Percentiles rank a stretch among this genome's conserved stretches.
Conservation (phyloP, 2,329 filamentous ascomycete genomes). For the Botrytis fabae region DNA sequence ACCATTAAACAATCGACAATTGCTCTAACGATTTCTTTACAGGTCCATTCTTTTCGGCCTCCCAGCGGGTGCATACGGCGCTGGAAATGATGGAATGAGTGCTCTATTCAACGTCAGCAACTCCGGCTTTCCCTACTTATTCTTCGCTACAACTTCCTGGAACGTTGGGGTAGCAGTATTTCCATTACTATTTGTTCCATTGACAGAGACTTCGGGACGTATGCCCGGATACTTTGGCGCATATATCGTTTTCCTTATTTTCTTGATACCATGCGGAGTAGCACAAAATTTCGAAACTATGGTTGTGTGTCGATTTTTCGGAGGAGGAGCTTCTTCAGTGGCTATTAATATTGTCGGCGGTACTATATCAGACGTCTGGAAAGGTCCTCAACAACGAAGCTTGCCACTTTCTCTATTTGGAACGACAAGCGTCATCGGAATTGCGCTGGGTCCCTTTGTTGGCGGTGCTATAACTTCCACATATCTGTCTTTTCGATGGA, state of each 20-base stretch:
- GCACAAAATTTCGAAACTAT: conserved; percentile 40
- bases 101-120: conserved; percentile 42
- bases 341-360: conserved; percentile 28
- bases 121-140: conserved; percentile 44
- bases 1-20: background rate
- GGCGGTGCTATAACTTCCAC: conserved; percentile 35
- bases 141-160: conserved; percentile 46
- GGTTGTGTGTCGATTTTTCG: conserved; percentile 37
- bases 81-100: conserved; percentile 42
- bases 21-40: background rate
- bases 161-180: conserved; percentile 46
- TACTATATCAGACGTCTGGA: conserved; percentile 31
- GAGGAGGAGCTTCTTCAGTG: conserved; percentile 35
- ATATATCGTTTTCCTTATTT: conserved; percentile 36
- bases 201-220: conserved; percentile 45
- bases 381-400: conserved; percentile 33
- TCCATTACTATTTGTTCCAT: conserved; percentile 45
- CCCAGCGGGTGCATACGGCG: conserved; percentile 35
- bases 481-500: conserved; percentile 38
- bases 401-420: conserved; percentile 53
- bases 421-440: conserved; percentile 75
- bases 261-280: conserved; percentile 38
- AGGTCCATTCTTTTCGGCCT: conserved; percentile 44
- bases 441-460: conserved; percentile 41
- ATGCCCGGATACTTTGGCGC: conserved; percentile 35